Evolutionary conservation across 495 filamentous ascomycete species (phyloP), one percentile per base, ranked within the genome.

Genomic region (Tuber brumale): DNA sequence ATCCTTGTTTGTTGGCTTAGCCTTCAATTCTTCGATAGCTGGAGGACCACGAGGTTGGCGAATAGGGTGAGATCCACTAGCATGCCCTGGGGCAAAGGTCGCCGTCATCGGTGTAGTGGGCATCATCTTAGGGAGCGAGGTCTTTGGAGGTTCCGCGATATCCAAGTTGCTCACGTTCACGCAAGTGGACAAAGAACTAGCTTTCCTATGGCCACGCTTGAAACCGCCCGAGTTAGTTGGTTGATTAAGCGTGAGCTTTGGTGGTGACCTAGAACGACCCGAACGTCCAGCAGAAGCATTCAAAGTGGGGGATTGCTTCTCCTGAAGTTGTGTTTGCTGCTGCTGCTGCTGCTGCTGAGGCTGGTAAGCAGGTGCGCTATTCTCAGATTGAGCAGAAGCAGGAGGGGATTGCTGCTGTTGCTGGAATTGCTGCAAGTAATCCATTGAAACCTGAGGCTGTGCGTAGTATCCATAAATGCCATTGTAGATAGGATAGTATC

Each of bases 21-120:
- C 89, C 76, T 91, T 88, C 74, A 99, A 90, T 84, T 99, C 95
- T 79, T 99, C 96, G 69, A 98, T 87, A 2, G 92, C 89, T 8
- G 96, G 96, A 27, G 95, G 95, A 44, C 94, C 94, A 81, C 94
- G 93, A 70, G 95, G 95, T 84, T 98, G 96, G 76, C 95, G 95
- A 75, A 91, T 86, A 6, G 95, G 95, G 83, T 98, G 96, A 86
- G 97, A 95, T 80, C 95, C 95, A 76, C 96, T 93, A 73, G 87
- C 90, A 82, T 97, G 94, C 61, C 95, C 95, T 70, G 96, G 95
- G 41, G 94, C 96, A 82, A 98, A 98, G 14, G 94, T 93, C 72
- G 92, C 93, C 70, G 91, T 92, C 83, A 90, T 86, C 2, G 96
- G 95, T 42, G 95, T 95, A 75, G 89, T 85, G 6, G 95, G 93